Base-by-base conservation (phyloP, 1,139 yeast species). In the Meyerozyma smithsonii region DNA sequence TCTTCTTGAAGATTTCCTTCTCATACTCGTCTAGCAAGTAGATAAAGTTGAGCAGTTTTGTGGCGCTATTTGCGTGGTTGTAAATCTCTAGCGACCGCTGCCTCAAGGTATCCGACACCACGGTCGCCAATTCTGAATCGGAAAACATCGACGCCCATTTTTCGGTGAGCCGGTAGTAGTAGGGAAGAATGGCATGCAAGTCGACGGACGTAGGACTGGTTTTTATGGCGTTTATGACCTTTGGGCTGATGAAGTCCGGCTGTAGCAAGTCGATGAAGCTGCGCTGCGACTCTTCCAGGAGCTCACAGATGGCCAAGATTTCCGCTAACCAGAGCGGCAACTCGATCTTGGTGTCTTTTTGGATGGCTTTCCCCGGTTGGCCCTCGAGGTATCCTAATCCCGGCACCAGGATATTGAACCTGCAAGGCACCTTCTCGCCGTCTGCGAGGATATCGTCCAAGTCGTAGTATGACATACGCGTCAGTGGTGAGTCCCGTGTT, bases 251-350 rank as follows among this genome's bases (percentile, higher is more conserved):
- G 40, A 80, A 77, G 2, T 80, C 84, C 0, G 97, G 96, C 37
- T 77, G 79, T 18, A 78, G 59, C 37, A 89, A 64, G 37, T 81
- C 81, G 4, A 89, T 66, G 50, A 88, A 84, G n/a, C 86, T 77
- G 10, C 67, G 66, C 7, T 72, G 66, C 7, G 64, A 61, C 12
- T 61, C 63, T 15, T 60, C 69, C 46, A 58, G 56, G 30, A 58
- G 64, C 12, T 67, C 69, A 33, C 77, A 72, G 30, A 72, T 68
- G 1, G 95, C 96, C 33, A 92, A 63, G 4, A 85, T 75, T 47
- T 81, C 82, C 0, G 96, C 95, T 36, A 92, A 63, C 98, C 98
- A 92, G 25, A 89, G 60, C 1, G 98, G 97, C 32, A 92, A 68
- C 44, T 86, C 94, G 4, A 88, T 57, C 52, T 81, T 81, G 2